Conservation (phyloP, 2,329 filamentous ascomycete species). For the Xylariales sp. region DNA sequence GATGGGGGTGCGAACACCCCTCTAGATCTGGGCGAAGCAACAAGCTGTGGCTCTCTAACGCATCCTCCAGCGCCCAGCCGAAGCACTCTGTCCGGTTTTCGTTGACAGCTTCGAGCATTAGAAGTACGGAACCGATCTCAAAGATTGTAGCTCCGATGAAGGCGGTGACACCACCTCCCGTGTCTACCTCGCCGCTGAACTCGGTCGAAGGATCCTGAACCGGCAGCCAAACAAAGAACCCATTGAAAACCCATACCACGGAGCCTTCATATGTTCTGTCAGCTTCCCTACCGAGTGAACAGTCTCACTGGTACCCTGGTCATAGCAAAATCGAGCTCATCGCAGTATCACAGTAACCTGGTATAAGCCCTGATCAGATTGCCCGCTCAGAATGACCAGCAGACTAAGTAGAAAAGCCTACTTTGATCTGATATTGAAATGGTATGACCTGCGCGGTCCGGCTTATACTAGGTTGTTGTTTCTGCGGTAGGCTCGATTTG, state of each 20-base stretch:
- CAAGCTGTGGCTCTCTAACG: constrained; percentile 27
- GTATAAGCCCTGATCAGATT: too few species aligned
- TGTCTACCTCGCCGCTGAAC: constrained; percentile 33
- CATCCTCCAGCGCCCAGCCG: constrained; percentile 60
- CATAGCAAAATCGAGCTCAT: too few species aligned
- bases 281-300: background rate
- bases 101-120: constrained; percentile 66
- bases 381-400: too few species aligned
- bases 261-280: constrained; percentile 25
- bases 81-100: constrained; percentile 61
- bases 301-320: background rate
- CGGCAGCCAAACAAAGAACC: constrained; percentile 61
- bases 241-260: constrained; percentile 53
- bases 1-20: constrained; percentile 23
- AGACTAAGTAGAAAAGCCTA: too few species aligned
- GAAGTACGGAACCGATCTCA: constrained; percentile 56
- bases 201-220: constrained; percentile 45
- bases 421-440: too few species aligned
- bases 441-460: too few species aligned
- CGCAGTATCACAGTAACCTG: too few species aligned
- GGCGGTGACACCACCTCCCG: constrained; percentile 56
- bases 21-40: constrained; percentile 12
- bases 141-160: constrained; percentile 67
- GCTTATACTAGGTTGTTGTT: too few species aligned
- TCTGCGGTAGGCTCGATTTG: background rate